Evolutionary conservation across 805 yeast species (phyloP).

Genomic region (Ogataea nakhonphanomensis): DNA sequence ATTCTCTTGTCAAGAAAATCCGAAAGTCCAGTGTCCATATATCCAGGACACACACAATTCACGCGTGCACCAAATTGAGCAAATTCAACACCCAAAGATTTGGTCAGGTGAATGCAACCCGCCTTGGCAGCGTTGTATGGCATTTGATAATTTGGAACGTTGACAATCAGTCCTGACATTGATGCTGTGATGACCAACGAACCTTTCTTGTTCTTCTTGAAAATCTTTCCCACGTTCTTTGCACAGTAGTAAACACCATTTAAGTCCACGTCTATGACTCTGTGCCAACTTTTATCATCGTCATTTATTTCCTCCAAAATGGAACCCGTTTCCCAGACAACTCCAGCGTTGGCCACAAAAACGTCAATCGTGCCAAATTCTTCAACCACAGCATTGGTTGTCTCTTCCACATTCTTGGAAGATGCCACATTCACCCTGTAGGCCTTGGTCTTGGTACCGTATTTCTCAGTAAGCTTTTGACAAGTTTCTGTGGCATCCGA

Average conservation of each 20-base stretch:
- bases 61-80: conserved; percentile 46
- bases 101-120: conserved; percentile 46
- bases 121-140: conserved; percentile 51
- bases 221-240: conserved; percentile 45
- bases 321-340: conserved; percentile 35
- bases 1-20: conserved; percentile 29
- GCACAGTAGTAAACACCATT: conserved; percentile 53
- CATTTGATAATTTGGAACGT: conserved; percentile 51
- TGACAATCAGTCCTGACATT: conserved; percentile 53
- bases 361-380: conserved; percentile 42
- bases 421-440: conserved; percentile 38
- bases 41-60: conserved; percentile 51
- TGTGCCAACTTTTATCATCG: conserved; percentile 33
- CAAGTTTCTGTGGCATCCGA: conserved; percentile 23
- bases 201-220: conserved; percentile 46
- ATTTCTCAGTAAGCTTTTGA: conserved; percentile 23
- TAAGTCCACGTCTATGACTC: conserved; percentile 48
- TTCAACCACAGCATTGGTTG: conserved; percentile 30
- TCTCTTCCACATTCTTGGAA: conserved; percentile 32
- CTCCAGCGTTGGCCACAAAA: conserved; percentile 43
- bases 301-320: conserved; percentile 34
- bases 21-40: conserved; percentile 46
- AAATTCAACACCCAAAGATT: conserved; percentile 48
- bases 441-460: conserved; percentile 24
- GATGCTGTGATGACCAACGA: conserved; percentile 52